phyloP scores from a whole-genome alignment of 23 red algal genomes.

The Gracilariopsis chorda region DNA sequence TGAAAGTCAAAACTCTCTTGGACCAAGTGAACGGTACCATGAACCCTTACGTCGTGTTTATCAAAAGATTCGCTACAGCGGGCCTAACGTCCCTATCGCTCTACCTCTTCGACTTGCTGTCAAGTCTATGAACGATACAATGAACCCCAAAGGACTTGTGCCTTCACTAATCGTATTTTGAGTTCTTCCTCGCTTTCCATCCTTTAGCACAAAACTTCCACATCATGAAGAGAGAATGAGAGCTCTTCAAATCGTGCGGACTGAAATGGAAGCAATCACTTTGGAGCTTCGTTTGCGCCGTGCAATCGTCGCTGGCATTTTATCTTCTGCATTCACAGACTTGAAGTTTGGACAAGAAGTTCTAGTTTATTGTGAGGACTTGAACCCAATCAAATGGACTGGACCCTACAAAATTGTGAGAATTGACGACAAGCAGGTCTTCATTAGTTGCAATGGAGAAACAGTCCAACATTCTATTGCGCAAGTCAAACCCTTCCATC shows the following conservation, averaged over 20 bases:
- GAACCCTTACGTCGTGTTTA: background rate
- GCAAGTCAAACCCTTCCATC: background rate
- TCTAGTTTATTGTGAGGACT: background rate
- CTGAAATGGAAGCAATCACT: background rate
- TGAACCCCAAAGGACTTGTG: background rate
- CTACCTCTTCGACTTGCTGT: background rate
- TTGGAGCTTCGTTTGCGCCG: background rate
- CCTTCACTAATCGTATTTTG: background rate
- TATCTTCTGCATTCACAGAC: background rate
- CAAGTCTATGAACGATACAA: background rate
- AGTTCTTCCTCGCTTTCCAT: background rate
- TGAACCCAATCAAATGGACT: background rate
- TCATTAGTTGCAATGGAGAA: background rate
- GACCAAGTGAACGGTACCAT: background rate
- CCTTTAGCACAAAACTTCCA: background rate
- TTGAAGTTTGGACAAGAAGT: background rate
- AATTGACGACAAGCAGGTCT: background rate
- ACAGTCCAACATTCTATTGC: background rate
- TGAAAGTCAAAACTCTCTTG: background rate
- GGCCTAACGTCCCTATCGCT: background rate
- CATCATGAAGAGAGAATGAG: background rate
- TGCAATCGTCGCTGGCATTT: background rate
- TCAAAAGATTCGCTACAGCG: background rate
- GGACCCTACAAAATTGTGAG: background rate
- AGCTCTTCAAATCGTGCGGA: background rate